Base-by-base conservation (phyloP, 208 protist genomes). In the Crithidia mellificae region DNA sequence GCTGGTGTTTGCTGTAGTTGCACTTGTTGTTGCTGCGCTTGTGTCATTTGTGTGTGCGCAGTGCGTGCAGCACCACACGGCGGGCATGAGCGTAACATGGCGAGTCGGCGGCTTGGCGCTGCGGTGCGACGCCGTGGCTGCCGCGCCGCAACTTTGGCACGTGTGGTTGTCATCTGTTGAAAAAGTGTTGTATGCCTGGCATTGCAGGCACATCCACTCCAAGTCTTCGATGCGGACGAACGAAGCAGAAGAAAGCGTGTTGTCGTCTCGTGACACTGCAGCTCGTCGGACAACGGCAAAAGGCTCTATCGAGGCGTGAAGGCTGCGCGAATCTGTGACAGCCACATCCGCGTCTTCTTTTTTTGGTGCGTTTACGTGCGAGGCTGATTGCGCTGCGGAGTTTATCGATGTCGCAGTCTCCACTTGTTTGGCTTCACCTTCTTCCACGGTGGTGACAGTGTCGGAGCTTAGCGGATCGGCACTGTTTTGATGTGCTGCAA, bases 121-220 rank as follows among this genome's bases (percentile, higher is more conserved):
- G 11, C 84, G 73, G 55, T 87, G 72, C 53, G 88, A 94, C 0
- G 53, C 50, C 2, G 74, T 24, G 52, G 76, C 67, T 14, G 73
- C 25, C 29, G 81, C 73, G 19, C 68, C 72, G 44, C 88, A 94
- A 7, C 73, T 64, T 22, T 62, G 59, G 52, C 88, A 94, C 58
- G 6, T 61, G 19, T 46, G 58, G 20, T 29, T 2, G 8, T 34
- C 9, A 36, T 41, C 7, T 72, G 34, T 22, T 29, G 29, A 56
- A n/a, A 87, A 39, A 54, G 80, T 66, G 56, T 91, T 94, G 70
- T 81, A 87, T 0, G 76, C 74, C 19, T 80, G 72, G 46, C 88
- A 94, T 7, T 78, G 27, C 34, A 34, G 55, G 59, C 88, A 94
- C 72, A 84, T 75, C 86, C 88, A 94, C 65, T 90, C 77, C 29